These are phyloP conservation scores for Neurospora sp. DNA, from an alignment of 495 filamentous ascomycete genomes.

Conservation along the genomic window DNA sequence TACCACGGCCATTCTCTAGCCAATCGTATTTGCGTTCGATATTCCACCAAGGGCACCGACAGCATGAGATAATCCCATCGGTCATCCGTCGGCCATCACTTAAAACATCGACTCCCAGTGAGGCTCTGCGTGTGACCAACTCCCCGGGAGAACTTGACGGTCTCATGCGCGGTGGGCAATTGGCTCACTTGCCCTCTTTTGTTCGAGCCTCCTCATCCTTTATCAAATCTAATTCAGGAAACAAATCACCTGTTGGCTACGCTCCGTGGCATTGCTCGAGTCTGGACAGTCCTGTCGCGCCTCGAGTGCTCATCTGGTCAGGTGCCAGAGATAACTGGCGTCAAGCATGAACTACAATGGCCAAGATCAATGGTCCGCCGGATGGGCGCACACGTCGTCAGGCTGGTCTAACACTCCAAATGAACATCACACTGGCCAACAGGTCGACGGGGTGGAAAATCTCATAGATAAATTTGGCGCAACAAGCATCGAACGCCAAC, in stretches of 20 bases:
- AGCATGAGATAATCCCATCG: background rate
- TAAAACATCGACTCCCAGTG: background rate
- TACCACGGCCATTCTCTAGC: background rate
- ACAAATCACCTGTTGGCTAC: background rate
- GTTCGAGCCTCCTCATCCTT: background rate
- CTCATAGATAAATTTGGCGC: background rate
- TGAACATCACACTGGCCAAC: background rate
- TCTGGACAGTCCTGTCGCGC: background rate
- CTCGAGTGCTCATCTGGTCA: background rate
- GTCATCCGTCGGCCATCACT: background rate
- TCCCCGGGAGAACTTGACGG: background rate
- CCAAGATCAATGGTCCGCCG: background rate
- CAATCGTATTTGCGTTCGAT: background rate
- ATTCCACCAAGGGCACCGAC: background rate
- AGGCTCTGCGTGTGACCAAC: background rate
- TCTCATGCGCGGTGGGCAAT: background rate
- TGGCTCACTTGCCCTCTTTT: background rate
- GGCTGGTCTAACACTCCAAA: background rate
- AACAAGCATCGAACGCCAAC: slow-evolving; percentile 1
- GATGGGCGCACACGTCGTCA: background rate
- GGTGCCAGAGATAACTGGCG: background rate
- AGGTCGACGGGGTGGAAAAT: slow-evolving; percentile 1
- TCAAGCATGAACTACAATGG: background rate
- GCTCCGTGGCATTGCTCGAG: background rate
- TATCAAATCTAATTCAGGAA: background rate